Conservation (phyloP, 805 yeast species). For the Grigorovia humatica region DNA sequence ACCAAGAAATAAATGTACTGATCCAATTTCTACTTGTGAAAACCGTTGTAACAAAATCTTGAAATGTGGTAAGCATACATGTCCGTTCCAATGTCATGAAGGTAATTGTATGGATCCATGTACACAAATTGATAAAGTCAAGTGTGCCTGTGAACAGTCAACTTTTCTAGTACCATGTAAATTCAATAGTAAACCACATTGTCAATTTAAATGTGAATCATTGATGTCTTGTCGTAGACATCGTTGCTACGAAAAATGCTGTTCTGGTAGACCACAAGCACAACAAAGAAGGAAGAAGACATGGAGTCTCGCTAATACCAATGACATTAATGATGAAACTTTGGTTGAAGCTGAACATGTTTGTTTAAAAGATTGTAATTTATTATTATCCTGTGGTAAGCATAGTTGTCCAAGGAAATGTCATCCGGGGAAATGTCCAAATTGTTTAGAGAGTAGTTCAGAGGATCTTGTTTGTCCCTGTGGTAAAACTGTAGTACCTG, state of each 20-base stretch:
- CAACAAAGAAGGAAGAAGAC: slow-evolving; percentile 32
- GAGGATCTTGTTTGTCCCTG: slow-evolving; percentile 74
- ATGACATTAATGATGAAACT: slow-evolving; percentile 35
- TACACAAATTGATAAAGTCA: slow-evolving; percentile 36
- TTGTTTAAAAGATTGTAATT: slow-evolving; percentile 58
- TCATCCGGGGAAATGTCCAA: slow-evolving; percentile 71
- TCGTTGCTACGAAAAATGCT: slow-evolving; percentile 59
- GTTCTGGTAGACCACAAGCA: slow-evolving; percentile 57
- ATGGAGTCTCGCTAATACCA: slow-evolving; percentile 15
- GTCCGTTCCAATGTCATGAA: slow-evolving; percentile 62
- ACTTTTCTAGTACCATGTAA: slow-evolving; percentile 55
- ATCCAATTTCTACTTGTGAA: slow-evolving; percentile 70
- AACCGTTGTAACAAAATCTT: slow-evolving; percentile 50
- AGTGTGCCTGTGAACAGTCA: slow-evolving; percentile 55
- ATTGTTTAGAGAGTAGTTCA: slow-evolving; percentile 70
- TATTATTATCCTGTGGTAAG: slow-evolving; percentile 50
- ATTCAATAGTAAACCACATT: slow-evolving; percentile 47
- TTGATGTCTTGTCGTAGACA: slow-evolving; percentile 73
- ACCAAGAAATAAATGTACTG: slow-evolving; percentile 52
- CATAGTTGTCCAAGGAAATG: slow-evolving; percentile 65
- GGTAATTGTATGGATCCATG: slow-evolving; percentile 70
- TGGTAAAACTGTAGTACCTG: slow-evolving; percentile 65
- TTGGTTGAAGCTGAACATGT: slow-evolving; percentile 67
- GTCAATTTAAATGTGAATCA: slow-evolving; percentile 64
- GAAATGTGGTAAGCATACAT: slow-evolving; percentile 62